Conservation (phyloP, 148 eudicot genomes). For the Rhododendron molle region DNA sequence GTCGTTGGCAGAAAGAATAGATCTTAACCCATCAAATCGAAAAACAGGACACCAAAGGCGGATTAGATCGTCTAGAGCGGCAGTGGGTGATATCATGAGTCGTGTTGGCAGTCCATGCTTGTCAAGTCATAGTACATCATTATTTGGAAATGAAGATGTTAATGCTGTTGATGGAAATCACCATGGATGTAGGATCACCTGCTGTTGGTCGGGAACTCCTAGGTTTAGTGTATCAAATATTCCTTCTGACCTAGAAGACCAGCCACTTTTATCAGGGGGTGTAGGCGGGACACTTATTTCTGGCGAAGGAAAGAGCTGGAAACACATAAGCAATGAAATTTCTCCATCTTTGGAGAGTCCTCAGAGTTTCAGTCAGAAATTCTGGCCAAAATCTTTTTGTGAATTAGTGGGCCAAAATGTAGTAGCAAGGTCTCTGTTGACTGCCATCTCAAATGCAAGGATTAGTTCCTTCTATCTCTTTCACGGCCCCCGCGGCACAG, state of each 20-base stretch:
- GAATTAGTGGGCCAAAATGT: slow-evolving; percentile 76
- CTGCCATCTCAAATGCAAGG: slow-evolving; percentile 57
- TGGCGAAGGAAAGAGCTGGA: slow-evolving; percentile 42
- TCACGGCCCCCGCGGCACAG: slow-evolving; percentile 92
- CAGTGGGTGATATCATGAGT: slow-evolving; percentile 57
- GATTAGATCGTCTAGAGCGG: slow-evolving; percentile 35
- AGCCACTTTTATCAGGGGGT: slow-evolving; percentile 56
- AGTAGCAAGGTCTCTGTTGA: slow-evolving; percentile 64
- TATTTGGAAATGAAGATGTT: slow-evolving; percentile 46
- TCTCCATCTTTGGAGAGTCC: slow-evolving; percentile 53
- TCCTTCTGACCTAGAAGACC: slow-evolving; percentile 53
- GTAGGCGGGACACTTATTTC: slow-evolving; percentile 32
- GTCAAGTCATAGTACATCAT: slow-evolving; percentile 43
- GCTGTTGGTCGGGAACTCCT: slow-evolving; percentile 83
- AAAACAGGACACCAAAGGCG: slow-evolving; percentile 16
- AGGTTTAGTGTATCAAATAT: slow-evolving; percentile 42
- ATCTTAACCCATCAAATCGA: slow-evolving; percentile 12
- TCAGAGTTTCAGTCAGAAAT: slow-evolving; percentile 70
- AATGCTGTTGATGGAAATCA: slow-evolving; percentile 39
- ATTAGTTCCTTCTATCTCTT: slow-evolving; percentile 70
- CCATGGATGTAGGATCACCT: slow-evolving; percentile 70
- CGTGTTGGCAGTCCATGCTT: slow-evolving; percentile 60
- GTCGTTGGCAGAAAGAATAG: slow-evolving; percentile 22
- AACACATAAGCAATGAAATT: slow-evolving; percentile 29
- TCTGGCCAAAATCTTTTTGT: slow-evolving; percentile 66